phyloP scores from a whole-genome alignment of 495 filamentous ascomycete species.

The Trichoderma erinaceum region DNA sequence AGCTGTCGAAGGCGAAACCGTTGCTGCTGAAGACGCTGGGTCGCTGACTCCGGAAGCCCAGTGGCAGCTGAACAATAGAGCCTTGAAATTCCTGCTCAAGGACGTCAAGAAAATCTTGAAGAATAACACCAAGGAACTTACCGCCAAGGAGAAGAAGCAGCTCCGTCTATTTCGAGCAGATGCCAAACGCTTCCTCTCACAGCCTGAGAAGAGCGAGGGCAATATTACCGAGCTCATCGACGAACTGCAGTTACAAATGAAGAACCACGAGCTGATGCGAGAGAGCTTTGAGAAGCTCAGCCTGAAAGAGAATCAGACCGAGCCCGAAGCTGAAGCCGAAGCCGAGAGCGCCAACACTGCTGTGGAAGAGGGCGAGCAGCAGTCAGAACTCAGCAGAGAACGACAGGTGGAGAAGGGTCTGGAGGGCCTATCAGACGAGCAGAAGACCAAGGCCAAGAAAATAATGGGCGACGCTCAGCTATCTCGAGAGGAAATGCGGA shows the following conservation, averaged over 20 bases:
- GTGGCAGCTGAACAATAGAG: slow-evolving; percentile 26
- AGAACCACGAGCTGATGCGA: slow-evolving; percentile 20
- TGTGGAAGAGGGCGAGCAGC: slow-evolving; percentile 4
- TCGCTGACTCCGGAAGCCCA: slow-evolving; percentile 24
- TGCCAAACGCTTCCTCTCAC: slow-evolving; percentile 24
- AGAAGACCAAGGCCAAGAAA: slow-evolving; percentile 3
- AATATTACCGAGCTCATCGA: slow-evolving; percentile 23
- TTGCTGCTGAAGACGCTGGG: slow-evolving; percentile 13
- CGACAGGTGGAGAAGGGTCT: slow-evolving; percentile 1
- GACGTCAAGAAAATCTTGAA: slow-evolving; percentile 27
- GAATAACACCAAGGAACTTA: slow-evolving; percentile 17
- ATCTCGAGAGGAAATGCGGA: slow-evolving; percentile 22
- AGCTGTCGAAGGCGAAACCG: slow-evolving; percentile 3
- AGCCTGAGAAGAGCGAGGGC: slow-evolving; percentile 20
- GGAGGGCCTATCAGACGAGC: background rate
- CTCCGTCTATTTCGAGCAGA: slow-evolving; percentile 31
- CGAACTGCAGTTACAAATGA: slow-evolving; percentile 22
- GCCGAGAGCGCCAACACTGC: background rate
- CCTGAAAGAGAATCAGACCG: slow-evolving; percentile 16
- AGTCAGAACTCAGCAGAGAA: slow-evolving; percentile 7
- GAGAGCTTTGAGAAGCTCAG: slow-evolving; percentile 12
- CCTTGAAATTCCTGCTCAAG: slow-evolving; percentile 22
- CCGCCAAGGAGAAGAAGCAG: slow-evolving; percentile 31
- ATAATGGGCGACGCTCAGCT: slow-evolving; percentile 6
- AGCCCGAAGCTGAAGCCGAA: slow-evolving; percentile 13